These are phyloP conservation scores for Podospora pseudocomata DNA, from an alignment of 495 filamentous ascomycete species.

Conservation along the genomic window DNA sequence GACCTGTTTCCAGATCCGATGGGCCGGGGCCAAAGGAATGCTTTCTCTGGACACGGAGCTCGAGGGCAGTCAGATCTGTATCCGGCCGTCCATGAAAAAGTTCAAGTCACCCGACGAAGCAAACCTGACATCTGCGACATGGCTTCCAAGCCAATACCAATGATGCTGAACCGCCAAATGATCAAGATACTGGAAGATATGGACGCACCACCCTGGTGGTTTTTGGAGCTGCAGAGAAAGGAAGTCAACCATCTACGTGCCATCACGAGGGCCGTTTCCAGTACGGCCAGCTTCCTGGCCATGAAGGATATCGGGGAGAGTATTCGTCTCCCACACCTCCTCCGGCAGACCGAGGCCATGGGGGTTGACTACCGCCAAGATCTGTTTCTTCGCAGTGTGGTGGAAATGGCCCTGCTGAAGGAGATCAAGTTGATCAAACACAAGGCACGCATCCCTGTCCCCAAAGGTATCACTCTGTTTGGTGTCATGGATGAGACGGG, in stretches of 20 bases:
- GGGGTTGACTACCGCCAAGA: constrained; percentile 61
- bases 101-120: constrained; percentile 54
- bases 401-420: constrained; percentile 62
- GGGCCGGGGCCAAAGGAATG: constrained; percentile 69
- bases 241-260: constrained; percentile 55
- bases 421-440: constrained; percentile 71
- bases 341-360: constrained; percentile 51
- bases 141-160: constrained; percentile 58
- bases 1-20: constrained; percentile 69
- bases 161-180: constrained; percentile 69
- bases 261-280: constrained; percentile 50
- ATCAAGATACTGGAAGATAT: constrained; percentile 83
- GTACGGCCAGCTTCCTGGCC: constrained; percentile 62
- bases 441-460: constrained; percentile 66
- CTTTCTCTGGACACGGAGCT: constrained; percentile 61
- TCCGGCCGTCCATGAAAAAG: constrained; percentile 75
- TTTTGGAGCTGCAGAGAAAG: constrained; percentile 56
- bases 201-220: constrained; percentile 49
- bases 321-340: constrained; percentile 55
- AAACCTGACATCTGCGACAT: constrained; percentile 70
- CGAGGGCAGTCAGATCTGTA: constrained; percentile 47
- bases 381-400: constrained; percentile 56
- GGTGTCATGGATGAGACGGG: constrained; percentile 83
- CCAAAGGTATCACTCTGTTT: constrained; percentile 65
- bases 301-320: constrained; percentile 50